Evolutionary conservation across 106 monocot genomes (phyloP), one percentile per base, ranked within the genome.

Genomic region (Xerophyta viscosa): DNA sequence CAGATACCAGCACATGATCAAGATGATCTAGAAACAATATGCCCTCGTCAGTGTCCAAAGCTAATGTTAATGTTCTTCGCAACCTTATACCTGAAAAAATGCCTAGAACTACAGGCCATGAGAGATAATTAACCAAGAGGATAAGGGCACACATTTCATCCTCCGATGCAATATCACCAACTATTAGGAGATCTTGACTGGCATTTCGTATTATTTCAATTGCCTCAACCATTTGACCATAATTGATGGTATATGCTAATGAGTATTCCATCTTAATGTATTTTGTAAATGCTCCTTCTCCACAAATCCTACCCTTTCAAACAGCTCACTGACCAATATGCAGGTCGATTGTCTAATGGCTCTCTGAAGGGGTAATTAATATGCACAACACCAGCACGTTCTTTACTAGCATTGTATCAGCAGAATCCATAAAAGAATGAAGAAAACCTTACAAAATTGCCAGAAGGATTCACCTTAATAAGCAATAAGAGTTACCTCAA

Each of bases 401-500:
- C 30, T 68, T 77, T 79, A 48, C 60, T 94, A 69, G 88, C 83
- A 69, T 50, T 60, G 31, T 94, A 78, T 17, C 56, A 13, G 81
- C 84, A 59, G 84, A 76, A 51, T 94, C 94, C 55, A 94, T 56
- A 33, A 80, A 48, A 94, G 75, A 70, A 46, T 73, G 39, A 74
- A 82, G 57, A 94, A 52, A 71, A 78, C 30, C 77, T 77, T 52
- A 81, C 80, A 56, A 77, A 94, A 12, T 73, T 81, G 20, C 93
- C 88, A 67, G 88, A 94, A 73, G 87, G 93, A 65, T 94, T 80
- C 20, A 94, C 71, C 93, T 94, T 25, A 30, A 62, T 60, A 60
- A 9, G 18, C 18, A 50, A 30, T 45, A 8, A 48, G n/a, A n/a
- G n/a, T n/a, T n/a, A n/a, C n/a, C n/a, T n/a, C n/a, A n/a, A n/a